These are phyloP conservation scores for Botrytis elliptica DNA, from an alignment of 2,329 filamentous ascomycete genomes.

Conservation along the genomic window DNA sequence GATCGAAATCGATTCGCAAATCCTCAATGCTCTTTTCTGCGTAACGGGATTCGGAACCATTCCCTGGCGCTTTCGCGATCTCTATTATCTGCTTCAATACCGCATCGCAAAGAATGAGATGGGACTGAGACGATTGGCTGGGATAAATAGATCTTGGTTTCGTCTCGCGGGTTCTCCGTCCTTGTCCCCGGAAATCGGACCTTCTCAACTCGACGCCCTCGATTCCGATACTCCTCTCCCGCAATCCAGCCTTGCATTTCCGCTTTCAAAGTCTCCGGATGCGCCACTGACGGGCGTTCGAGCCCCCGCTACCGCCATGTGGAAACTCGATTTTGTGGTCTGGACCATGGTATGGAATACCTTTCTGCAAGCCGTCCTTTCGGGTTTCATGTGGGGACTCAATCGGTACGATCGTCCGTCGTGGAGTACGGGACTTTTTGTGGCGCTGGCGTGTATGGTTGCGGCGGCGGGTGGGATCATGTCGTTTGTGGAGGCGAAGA, in stretches of 20 bases:
- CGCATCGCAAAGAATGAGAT: conserved; percentile 52
- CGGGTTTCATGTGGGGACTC: conserved; percentile 80
- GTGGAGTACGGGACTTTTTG: conserved; percentile 78
- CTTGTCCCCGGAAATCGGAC: conserved; percentile 54
- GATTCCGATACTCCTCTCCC: conserved; percentile 38
- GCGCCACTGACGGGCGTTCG: conserved; percentile 69
- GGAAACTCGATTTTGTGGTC: conserved; percentile 78
- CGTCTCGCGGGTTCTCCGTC: conserved; percentile 65
- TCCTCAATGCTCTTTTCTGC: conserved; percentile 81
- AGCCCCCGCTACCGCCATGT: conserved; percentile 63
- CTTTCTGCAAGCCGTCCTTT: conserved; percentile 70
- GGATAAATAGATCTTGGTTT: conserved; percentile 74
- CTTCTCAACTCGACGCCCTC: conserved; percentile 49
- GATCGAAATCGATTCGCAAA: conserved; percentile 83
- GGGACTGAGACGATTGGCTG: conserved; percentile 67
- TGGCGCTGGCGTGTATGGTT: conserved; percentile 69
- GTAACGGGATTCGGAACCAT: conserved; percentile 81
- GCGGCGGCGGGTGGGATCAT: conserved; percentile 67
- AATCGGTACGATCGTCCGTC: conserved; percentile 71
- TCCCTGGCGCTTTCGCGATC: conserved; percentile 80
- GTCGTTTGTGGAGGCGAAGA: conserved; percentile 69
- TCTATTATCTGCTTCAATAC: conserved; percentile 70
- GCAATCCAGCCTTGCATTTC: conserved; percentile 54
- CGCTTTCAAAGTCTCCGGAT: conserved; percentile 60
- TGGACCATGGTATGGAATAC: conserved; percentile 81